Percentiles rank a stretch among this genome's conserved stretches.
phyloP scores from a whole-genome alignment of 768 basidiomycete genomes.

The Mycena metata region DNA sequence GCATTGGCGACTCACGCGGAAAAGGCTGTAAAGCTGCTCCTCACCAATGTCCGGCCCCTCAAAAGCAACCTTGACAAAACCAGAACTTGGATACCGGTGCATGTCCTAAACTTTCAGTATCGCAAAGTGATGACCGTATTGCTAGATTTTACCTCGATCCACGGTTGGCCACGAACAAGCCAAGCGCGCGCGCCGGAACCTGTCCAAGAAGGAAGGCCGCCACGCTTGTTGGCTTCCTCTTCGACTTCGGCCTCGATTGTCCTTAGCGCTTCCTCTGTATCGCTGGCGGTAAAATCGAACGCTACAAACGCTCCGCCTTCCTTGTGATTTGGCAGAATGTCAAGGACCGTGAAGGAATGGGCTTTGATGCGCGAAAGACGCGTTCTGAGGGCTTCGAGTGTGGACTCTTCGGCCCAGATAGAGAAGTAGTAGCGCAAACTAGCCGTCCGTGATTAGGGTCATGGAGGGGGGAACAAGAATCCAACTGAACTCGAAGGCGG shows the following conservation, averaged over 20 bases:
- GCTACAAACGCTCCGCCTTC: constrained; percentile 90
- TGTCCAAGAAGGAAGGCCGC: constrained; percentile 74
- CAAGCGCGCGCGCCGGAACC: constrained; percentile 69
- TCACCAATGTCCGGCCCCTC: constrained; percentile 91
- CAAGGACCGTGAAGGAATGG: constrained; percentile 72
- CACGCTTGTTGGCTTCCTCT: constrained; percentile 59
- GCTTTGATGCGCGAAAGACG: constrained; percentile 66
- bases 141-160: constrained; percentile 75
- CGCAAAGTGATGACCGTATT: not conserved
- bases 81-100: constrained; percentile 78
- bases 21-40: constrained; percentile 81
- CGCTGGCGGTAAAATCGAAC: constrained; percentile 67
- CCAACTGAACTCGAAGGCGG: too few relatives aligned
- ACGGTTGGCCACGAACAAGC: constrained; percentile 84
- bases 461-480: too few relatives aligned
- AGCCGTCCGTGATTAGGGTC: not conserved
- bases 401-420: constrained; percentile 1
- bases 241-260: constrained; percentile 65
- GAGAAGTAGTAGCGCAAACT: constrained; percentile 18
- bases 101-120: constrained; percentile 72
- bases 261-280: constrained; percentile 55
- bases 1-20: constrained; percentile 67
- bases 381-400: constrained; percentile 55
- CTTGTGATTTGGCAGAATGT: constrained; percentile 76
- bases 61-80: constrained; percentile 81